phyloP scores from a whole-genome alignment of 768 basidiomycete genomes.

The Lentinula edodes region DNA sequence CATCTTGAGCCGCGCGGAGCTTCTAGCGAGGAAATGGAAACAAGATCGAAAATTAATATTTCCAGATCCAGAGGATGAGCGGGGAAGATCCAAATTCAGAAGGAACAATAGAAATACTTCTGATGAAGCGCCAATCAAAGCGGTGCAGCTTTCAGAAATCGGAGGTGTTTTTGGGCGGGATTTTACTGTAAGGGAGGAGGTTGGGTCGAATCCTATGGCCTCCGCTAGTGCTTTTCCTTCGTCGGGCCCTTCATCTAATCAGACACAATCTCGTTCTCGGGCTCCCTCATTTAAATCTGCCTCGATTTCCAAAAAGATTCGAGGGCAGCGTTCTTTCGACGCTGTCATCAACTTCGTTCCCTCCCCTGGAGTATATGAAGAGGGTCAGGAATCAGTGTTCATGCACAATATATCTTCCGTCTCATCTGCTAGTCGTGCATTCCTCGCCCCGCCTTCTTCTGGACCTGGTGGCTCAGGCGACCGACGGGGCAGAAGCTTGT shows the following conservation, averaged over 20 bases:
- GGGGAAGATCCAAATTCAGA: background rate
- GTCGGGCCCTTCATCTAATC: background rate
- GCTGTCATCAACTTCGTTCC: background rate
- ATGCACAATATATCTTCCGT: background rate
- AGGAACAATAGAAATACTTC: background rate
- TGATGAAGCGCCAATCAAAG: background rate
- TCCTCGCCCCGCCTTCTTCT: background rate
- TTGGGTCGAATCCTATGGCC: background rate
- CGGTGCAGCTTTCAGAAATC: background rate
- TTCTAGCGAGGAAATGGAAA: background rate
- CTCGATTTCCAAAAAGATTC: background rate
- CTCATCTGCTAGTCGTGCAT: background rate
- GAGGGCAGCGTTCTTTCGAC: background rate
- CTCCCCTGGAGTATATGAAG: background rate
- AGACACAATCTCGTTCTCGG: background rate
- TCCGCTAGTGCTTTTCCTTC: background rate
- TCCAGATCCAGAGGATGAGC: background rate
- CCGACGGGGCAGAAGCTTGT: background rate
- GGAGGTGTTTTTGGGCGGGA: constrained; percentile 3
- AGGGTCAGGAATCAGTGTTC: background rate
- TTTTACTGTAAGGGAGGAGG: background rate
- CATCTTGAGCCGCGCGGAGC: background rate
- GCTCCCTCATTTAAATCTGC: background rate
- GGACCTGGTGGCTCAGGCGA: background rate
- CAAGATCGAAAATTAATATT: background rate